Evolutionary conservation across 176 grass and related monocot species (phyloP).

Genomic region (Oryza coarctata): DNA sequence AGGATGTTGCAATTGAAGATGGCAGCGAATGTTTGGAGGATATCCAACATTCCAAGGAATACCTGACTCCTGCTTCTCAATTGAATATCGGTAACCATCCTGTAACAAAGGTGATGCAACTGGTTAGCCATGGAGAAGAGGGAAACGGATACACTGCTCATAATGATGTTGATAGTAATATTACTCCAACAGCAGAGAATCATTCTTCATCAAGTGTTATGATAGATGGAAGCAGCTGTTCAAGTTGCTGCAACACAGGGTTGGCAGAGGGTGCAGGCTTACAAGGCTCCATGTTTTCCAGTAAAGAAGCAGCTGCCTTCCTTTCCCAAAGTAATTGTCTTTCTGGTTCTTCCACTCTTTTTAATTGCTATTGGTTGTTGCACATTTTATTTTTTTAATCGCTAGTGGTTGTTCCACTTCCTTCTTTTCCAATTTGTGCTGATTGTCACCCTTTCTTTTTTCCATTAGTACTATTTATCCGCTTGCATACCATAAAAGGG

Average conservation of each 20-base stretch:
- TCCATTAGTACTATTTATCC: not conserved
- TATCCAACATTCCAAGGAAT: not conserved
- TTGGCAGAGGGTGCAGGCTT: constrained; percentile 18
- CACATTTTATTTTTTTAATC: not conserved
- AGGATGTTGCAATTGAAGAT: constrained; percentile 65
- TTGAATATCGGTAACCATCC: constrained; percentile 3
- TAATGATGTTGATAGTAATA: not conserved
- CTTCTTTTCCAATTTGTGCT: not conserved
- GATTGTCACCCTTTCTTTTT: not conserved
- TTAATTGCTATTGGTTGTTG: not conserved
- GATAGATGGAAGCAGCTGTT: constrained; percentile 21
- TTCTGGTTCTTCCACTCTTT: not conserved
- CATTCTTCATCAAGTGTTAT: not conserved
- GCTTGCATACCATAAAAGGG: not conserved
- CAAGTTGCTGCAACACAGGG: constrained; percentile 3
- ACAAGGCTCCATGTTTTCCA: constrained; percentile 33
- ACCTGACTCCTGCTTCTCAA: constrained; percentile 13
- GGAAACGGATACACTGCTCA: not conserved
- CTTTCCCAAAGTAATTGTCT: constrained; percentile 71
- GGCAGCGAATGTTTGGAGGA: not conserved
- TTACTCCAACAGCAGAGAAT: not conserved
- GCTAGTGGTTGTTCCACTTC: not conserved
- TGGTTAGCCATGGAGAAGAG: constrained; percentile 20
- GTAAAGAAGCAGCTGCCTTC: constrained; percentile 57
- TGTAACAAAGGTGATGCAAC: constrained; percentile 7